phyloP scores from a whole-genome alignment of 768 basidiomycete species.

The Russula earlei region DNA sequence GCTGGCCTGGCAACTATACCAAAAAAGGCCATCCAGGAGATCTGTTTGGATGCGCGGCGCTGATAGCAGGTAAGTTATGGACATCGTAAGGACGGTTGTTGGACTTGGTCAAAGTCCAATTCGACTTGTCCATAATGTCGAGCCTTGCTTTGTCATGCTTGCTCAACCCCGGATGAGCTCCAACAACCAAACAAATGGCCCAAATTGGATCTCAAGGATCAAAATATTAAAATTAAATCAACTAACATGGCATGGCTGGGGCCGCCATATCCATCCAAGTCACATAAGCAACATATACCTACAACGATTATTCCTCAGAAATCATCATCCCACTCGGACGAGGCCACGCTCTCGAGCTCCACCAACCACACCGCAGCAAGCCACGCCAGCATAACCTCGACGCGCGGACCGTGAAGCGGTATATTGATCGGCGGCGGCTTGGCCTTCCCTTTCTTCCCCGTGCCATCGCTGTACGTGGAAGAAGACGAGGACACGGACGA shows the following conservation, averaged over 20 bases:
- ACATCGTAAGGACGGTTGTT: no score
- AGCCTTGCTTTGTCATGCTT: no score
- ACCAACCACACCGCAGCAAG: slow-evolving; percentile 71
- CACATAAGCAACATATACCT: no score
- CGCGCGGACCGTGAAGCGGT: slow-evolving; percentile 76
- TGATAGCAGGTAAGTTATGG: no score
- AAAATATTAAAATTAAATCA: neutral
- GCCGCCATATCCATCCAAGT: neutral
- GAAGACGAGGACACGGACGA: slow-evolving; percentile 6
- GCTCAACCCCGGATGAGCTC: no score
- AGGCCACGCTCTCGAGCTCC: slow-evolving; percentile 45
- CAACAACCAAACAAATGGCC: no score
- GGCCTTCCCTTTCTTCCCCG: slow-evolving; percentile 33
- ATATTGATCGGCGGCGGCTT: slow-evolving; percentile 66
- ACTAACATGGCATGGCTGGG: neutral
- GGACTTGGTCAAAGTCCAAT: no score
- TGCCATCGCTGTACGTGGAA: slow-evolving; percentile 24
- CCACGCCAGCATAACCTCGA: slow-evolving; percentile 82
- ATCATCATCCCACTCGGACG: neutral
- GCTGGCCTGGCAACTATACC: no score
- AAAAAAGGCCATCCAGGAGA: no score
- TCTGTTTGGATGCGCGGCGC: no score
- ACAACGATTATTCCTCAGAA: neutral
- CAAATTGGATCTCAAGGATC: no score
- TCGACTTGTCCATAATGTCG: no score